Base-by-base conservation (phyloP, 75 land plant species). In the Picea glauca region DNA sequence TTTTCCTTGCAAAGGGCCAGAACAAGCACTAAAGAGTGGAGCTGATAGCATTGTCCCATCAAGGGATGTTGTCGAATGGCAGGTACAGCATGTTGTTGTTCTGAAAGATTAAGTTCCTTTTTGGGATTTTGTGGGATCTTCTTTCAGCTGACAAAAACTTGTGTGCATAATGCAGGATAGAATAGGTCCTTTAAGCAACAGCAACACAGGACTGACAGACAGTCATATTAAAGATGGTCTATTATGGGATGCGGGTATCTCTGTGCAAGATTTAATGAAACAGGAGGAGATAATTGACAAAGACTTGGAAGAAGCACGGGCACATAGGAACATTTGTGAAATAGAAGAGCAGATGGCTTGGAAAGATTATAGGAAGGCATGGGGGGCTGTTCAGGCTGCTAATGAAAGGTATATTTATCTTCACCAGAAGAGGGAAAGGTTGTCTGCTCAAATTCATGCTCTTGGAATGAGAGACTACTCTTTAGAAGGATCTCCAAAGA, bases 271-370 rank as follows among this genome's bases (percentile, higher is more conserved):
- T 40, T 76, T 91, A 33, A 4, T 81, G 56, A 81, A 85, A 77
- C 68, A 90, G 21, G 96, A 93, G 79, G 90, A 91, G 43, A 50
- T 50, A 23, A 82, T 84, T 8, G 96, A 93, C 46, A 93, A 84
- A 72, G 93, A 88, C 43, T 82, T 96, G 58, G 91, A 96, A 61
- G 91, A 87, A 75, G 98, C 93, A 62, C 96, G 85, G 67, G 80
- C 84, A 74, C 79, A 81, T 63, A 85, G 98, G 66, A 84, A 84
- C 40, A 82, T 30, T 43, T 92, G 94, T 86, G 98, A 96, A 85
- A 74, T 90, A 77, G 91, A 86, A 83, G 96, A 93, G 89, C 86
- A 83, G 74, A 43, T 80, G 59, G 94, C 96, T 60, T 75, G 93
- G n/a, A 87, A 85, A 83, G 87, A 81, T 21, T 91, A 96, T 84